phyloP scores from a whole-genome alignment of 805 yeast species.

The Tetrapisispora taiwanensis region DNA sequence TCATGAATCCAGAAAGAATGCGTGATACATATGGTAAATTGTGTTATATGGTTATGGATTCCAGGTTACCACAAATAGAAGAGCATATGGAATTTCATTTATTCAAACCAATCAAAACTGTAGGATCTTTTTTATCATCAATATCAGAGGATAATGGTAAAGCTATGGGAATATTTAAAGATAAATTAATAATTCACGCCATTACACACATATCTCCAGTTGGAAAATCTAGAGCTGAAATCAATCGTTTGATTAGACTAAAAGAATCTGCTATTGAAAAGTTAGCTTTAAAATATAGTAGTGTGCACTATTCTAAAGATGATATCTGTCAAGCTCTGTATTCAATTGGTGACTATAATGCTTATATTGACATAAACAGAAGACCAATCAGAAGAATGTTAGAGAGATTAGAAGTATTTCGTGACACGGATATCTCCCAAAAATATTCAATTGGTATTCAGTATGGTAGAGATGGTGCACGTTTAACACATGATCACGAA shows the following conservation, averaged over 20 bases:
- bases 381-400: conserved; percentile 58
- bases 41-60: conserved; percentile 80
- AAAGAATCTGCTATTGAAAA: conserved; percentile 63
- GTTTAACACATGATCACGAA: conserved; percentile 62
- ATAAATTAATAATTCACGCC: conserved; percentile 50
- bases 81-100: conserved; percentile 67
- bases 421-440: conserved; percentile 33
- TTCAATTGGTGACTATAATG: conserved; percentile 70
- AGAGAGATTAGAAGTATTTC: conserved; percentile 39
- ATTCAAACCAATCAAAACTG: conserved; percentile 62
- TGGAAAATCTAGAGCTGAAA: conserved; percentile 42
- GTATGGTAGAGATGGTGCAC: conserved; percentile 57
- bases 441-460: conserved; percentile 50
- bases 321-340: conserved; percentile 63
- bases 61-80: conserved; percentile 59
- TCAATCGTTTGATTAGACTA: conserved; percentile 49
- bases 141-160: conserved; percentile 30
- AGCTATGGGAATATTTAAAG: conserved; percentile 41
- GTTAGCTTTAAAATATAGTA: conserved; percentile 40
- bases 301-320: conserved; percentile 39
- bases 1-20: conserved; percentile 78
- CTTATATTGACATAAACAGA: conserved; percentile 59
- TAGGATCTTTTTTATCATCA: conserved; percentile 37
- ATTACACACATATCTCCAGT: conserved; percentile 57
- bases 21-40: conserved; percentile 69